Conservation (phyloP, 2,329 filamentous ascomycete species). For the Aspergillus alliaceus region DNA sequence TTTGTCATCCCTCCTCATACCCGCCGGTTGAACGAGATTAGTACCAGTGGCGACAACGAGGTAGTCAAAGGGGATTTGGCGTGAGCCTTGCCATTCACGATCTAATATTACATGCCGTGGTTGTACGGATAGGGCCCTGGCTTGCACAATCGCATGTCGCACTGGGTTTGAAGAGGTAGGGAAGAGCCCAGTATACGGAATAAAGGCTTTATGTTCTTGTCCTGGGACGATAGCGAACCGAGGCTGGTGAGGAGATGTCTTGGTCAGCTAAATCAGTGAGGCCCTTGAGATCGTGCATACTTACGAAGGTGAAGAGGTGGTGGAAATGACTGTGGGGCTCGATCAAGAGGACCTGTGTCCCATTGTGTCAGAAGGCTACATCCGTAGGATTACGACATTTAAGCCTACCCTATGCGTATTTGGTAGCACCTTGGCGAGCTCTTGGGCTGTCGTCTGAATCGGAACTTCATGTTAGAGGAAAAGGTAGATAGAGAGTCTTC, state of each 20-base stretch:
- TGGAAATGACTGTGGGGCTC: conserved; percentile 39
- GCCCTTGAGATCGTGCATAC: neutral
- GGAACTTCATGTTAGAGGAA: neutral
- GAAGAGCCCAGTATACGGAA: conserved; percentile 35
- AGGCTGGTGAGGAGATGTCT: conserved; percentile 18
- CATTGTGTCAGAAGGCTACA: neutral
- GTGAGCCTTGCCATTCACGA: conserved; percentile 35
- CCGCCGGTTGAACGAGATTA: conserved; percentile 32
- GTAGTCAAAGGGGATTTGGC: conserved; percentile 33
- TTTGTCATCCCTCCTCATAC: conserved; percentile 35
- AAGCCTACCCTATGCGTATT: conserved; percentile 33
- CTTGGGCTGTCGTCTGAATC: conserved; percentile 31
- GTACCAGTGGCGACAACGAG: conserved; percentile 36
- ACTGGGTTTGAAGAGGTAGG: conserved; percentile 20
- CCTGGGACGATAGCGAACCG: conserved; percentile 35
- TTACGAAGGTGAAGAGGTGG: conserved; percentile 37
- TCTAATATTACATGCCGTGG: conserved; percentile 30
- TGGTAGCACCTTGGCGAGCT: conserved; percentile 34
- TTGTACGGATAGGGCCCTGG: conserved; percentile 31
- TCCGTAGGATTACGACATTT: neutral
- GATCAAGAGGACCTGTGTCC: conserved; percentile 29
- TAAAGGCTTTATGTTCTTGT: conserved; percentile 39
- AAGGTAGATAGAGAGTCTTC: neutral
- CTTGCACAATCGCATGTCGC: conserved; percentile 31
- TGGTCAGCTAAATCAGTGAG: neutral